Percentiles rank a stretch among this genome's conserved stretches.
Conservation (phyloP, 2,329 filamentous ascomycete genomes). For the Thyridium curvatum region DNA sequence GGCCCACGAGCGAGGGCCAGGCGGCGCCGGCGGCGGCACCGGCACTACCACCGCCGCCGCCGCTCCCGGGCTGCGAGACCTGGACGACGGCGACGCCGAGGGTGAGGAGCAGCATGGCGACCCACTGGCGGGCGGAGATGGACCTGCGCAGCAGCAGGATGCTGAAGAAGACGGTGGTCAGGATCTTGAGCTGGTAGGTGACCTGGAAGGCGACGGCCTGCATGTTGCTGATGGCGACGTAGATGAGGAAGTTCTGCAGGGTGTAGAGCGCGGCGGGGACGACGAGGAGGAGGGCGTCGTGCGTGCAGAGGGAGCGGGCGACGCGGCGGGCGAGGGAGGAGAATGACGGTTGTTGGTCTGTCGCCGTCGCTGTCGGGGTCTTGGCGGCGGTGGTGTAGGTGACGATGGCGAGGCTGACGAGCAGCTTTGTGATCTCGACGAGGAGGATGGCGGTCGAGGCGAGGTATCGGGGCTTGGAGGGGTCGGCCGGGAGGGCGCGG, state of each 20-base stretch:
- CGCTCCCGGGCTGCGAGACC: conserved; percentile 5
- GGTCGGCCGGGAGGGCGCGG: conserved; percentile 7
- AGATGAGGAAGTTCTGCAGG: conserved; percentile 18
- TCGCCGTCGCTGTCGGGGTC: too few species aligned
- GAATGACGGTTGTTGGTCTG: too few species aligned
- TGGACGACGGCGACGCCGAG: conserved; percentile 17
- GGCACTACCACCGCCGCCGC: too few species aligned
- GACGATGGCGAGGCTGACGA: conserved; percentile 55
- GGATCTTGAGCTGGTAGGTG: conserved; percentile 19
- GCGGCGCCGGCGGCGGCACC: too few species aligned
- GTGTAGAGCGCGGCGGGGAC: conserved; percentile 19
- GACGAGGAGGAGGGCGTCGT: conserved; percentile 17
- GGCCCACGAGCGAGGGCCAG: conserved; percentile 3
- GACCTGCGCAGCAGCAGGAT: conserved; percentile 13
- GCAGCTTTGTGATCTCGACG: conserved; percentile 60
- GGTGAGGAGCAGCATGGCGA: conserved; percentile 14
- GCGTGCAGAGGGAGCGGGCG: conserved; percentile 23
- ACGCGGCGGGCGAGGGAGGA: conserved; percentile 26
- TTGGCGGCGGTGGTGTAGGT: conserved; percentile 47
- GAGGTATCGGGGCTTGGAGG: conserved; percentile 42
- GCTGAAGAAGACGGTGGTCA: conserved; percentile 19
- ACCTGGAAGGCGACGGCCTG: conserved; percentile 18
- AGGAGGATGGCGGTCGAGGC: conserved; percentile 63
- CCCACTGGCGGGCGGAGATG: conserved; percentile 15
- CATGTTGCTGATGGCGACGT: conserved; percentile 18